Base-by-base conservation (phyloP, 1,284 basidiomycete species). In the Puccinia polysora region DNA sequence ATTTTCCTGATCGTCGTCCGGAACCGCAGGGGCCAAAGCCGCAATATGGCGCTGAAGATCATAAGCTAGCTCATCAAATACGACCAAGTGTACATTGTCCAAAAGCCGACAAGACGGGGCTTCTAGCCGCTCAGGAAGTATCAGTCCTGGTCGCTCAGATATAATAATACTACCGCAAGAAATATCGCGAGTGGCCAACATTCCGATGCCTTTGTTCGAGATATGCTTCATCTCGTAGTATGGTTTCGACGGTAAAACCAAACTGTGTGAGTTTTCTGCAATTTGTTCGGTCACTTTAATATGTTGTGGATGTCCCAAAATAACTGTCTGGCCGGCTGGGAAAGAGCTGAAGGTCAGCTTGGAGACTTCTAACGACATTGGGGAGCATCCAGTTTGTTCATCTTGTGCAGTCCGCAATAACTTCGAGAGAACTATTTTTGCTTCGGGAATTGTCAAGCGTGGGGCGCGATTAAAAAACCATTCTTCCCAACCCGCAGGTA, bases 41-140 rank as follows among this genome's bases (percentile, higher is more conserved):
- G 53, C 25, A 25, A 56, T 7, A 18, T 18, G 23, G 18, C 25
- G 28, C 32, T 56, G 53, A 25, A 28, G 23, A 18, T 25, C 53
- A 56, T 28, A 56, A 32, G 53, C 18, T 32, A 56, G 23, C 30
- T 56, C 23, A 56, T 56, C 53, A 30, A 56, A 56, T 28, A 30
- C 30, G 23, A 15, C 15, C 5, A 56, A 30, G 32, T 56, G 53
- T 2, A 56, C 53, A 8, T 56, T 18, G 30, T 56, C 53, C 23
- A 56, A 32, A 4, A 18, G n/a, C n/a, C 28, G 53, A 25, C 30
- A 30, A 30, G 23, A 4, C 28, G 30, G 53, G 18, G 23, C 23
- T 32, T 56, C 53, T 5, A 56, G 2, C 32, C 28, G 53, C 53
- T 56, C 53, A 32, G 53, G 53, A 6, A 32, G 18, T 23, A 56